These are phyloP conservation scores for Naganishia vishniacii DNA, from an alignment of 768 basidiomycete genomes.

Conservation along the genomic window DNA sequence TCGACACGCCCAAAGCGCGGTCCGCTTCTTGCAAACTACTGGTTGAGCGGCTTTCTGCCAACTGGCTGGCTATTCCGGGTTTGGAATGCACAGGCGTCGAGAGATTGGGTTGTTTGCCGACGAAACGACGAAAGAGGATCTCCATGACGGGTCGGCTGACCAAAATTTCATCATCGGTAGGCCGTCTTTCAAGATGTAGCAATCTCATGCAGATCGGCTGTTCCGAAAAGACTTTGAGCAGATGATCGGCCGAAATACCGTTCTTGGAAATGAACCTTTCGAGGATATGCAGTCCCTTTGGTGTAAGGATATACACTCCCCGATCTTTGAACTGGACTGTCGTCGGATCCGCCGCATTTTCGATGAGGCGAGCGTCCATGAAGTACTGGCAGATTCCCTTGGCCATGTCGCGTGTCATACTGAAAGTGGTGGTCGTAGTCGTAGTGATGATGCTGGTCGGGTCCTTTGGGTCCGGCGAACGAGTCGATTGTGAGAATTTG, in stretches of 20 bases:
- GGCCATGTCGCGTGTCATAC: slow-evolving; percentile 99
- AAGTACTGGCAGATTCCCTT: slow-evolving; percentile 99
- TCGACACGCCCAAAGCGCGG: slow-evolving; percentile 3
- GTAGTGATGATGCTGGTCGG: slow-evolving; percentile 97
- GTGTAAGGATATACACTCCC: slow-evolving; percentile 88
- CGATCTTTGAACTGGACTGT: slow-evolving; percentile 94
- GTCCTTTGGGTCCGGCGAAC: slow-evolving; percentile 95
- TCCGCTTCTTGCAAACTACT: slow-evolving; percentile 13
- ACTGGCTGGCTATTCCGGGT: too few relatives aligned
- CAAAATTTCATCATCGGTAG: slow-evolving; percentile 93
- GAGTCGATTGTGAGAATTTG: slow-evolving; percentile 98
- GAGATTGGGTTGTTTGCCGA: slow-evolving; percentile 80
- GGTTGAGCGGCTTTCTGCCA: background rate
- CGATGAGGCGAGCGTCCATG: slow-evolving; percentile 96
- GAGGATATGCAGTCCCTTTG: slow-evolving; percentile 95
- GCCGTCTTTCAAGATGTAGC: slow-evolving; percentile 88
- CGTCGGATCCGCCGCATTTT: slow-evolving; percentile 85
- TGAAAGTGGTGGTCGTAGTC: slow-evolving; percentile 98
- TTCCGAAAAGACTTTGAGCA: slow-evolving; percentile 77
- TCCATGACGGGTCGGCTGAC: slow-evolving; percentile 90
- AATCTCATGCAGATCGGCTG: slow-evolving; percentile 97
- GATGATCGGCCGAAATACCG: slow-evolving; percentile 90
- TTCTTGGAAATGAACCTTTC: slow-evolving; percentile 99
- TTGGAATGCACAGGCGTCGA: too few relatives aligned
- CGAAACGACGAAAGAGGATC: slow-evolving; percentile 90